phyloP scores from a whole-genome alignment of 331 rosid genomes.

The Stylosanthes scabra region DNA sequence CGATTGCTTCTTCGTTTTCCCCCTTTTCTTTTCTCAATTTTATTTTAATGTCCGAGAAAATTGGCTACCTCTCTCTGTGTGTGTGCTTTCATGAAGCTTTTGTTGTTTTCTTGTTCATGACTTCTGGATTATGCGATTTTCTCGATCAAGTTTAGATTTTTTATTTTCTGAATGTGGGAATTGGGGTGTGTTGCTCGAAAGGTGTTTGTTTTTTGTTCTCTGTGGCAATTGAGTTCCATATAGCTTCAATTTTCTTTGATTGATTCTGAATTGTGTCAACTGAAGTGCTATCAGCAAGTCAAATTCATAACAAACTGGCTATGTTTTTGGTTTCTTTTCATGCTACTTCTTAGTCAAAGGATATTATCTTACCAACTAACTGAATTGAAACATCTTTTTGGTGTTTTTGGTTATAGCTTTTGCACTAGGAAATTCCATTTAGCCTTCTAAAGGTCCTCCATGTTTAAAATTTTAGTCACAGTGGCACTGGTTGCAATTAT shows the following conservation, averaged over 20 bases:
- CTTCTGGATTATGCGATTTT: constrained; percentile 13
- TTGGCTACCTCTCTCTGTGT: neutral
- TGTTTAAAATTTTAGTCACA: neutral
- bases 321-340: constrained; percentile 25
- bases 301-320: neutral
- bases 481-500: too few species aligned
- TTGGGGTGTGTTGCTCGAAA: constrained; percentile 5
- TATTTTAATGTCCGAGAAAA: neutral
- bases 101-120: neutral
- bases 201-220: neutral
- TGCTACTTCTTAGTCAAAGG: constrained; percentile 17
- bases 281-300: constrained; percentile 11
- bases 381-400: constrained; percentile 8
- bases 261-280: constrained; percentile 23
- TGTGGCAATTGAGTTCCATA: constrained; percentile 15
- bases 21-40: neutral
- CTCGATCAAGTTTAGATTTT: constrained; percentile 20
- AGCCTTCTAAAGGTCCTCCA: neutral
- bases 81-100: neutral
- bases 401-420: neutral
- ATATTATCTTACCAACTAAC: neutral
- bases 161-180: constrained; percentile 27
- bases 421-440: neutral
- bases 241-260: constrained; percentile 10
- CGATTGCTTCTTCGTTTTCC: neutral